Evolutionary conservation across 1,139 yeast genomes (phyloP), one percentile per base, ranked within the genome.

Genomic region (Pichiaceae sp.): DNA sequence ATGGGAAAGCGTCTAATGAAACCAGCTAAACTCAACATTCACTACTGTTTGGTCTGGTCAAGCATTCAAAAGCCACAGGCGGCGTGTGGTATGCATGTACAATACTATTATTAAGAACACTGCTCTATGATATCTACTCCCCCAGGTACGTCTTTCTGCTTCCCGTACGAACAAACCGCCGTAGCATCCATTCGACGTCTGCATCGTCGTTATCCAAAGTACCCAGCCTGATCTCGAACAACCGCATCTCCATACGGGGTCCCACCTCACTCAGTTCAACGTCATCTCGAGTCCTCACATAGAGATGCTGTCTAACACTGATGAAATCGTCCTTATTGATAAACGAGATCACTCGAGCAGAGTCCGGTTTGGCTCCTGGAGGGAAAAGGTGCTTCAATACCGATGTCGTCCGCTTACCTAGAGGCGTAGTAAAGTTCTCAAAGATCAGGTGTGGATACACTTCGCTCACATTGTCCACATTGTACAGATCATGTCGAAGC

Each of bases 261-360:
- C 99, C 99, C 29, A 93, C 83, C 56, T 91, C 99, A 44, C 96
- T 91, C 43, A 91, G 63, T 56, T 91, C 98, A 3, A 87, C 95
- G 26, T 81, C 75, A 42, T 87, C 96, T 48, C 82, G 77, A 1
- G 96, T 86, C 53, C 76, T 78, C 11, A 89, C 95, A 56, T 83
- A 93, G 2, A 93, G 84, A 56, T 91, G 99, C 56, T 91, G 98
- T 60, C 99, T 74, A 6, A 91, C 96, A 42, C 87, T 75, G 40
- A 91, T 89, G 53, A 77, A 91, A 60, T 91, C 98, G 38, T 89
- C 95, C 41, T 76, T 73, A 57, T 93, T 93, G 32, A 85, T 78
- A 63, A 91, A 93, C 2, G 96, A 84, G 37, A 91, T 80, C 18
- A 91, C 96, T 50, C 99, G 67, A 9, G 93, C 76, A 28, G 85